Evolutionary conservation across 306 rosid species (phyloP), one percentile per base, ranked within the genome.

Genomic region (Malus orientalis): DNA sequence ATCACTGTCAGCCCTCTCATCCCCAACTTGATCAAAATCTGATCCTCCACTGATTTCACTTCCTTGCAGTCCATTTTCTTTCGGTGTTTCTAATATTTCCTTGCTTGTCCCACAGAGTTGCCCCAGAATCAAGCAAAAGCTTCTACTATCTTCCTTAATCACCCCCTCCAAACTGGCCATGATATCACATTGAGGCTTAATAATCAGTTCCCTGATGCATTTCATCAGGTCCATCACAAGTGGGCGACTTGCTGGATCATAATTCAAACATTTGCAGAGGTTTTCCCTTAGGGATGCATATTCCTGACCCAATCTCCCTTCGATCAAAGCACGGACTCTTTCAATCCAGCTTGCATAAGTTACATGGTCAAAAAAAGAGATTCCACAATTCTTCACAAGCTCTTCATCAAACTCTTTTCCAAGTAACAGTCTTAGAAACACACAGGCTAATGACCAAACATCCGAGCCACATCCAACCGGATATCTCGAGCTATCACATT

Each of bases 381-480:
- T 85, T 76, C 64, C 81, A 69, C 82, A 68, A 71, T 71, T 83
- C 71, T 78, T 85, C 25, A 64, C 66, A 58, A 78, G 68, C 81
- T 69, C 72, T 55, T 18, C 81, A 30, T 83, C 81, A 79, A 89
- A 79, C 16, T 45, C 81, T 70, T 85, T 67, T 64, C 98, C 92
- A 73, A 88, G 53, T 25, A 94, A 84, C 78, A 90, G 82, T 75
- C 74, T 77, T 67, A 90, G 64, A 75, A 93, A 74, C 25, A 89
- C 83, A 81, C 89, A 88, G 75, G 86, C 94, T 78, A 89, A 78
- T 62, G 95, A 86, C 96, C 96, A 94, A 57, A 87, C 85, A 85
- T 94, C 97, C 2, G 95, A 85, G 77, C 89, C 75, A 83, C 32
- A 77, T 61, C 89, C 89, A n/a, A 85, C 59, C 4, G 81, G 75